Evolutionary conservation across 2,329 filamentous ascomycete species (phyloP), one percentile per base, ranked within the genome.

Genomic region (Cucurbitaria berberidis): DNA sequence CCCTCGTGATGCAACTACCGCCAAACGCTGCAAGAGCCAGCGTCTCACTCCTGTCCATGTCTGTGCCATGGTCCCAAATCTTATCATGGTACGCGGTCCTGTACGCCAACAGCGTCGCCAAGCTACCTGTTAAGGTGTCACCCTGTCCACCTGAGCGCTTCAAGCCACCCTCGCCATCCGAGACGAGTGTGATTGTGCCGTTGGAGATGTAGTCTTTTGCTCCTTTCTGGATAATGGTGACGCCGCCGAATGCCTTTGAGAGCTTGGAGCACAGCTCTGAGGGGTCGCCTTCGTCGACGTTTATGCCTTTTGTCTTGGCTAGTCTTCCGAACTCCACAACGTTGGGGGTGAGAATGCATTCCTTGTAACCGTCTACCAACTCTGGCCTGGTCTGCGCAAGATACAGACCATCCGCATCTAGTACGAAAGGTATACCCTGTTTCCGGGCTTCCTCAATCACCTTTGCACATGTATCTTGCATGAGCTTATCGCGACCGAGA

Each of bases 81-180:
- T 82, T 82, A 52, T 96, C 90, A 48, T 91, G 80, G 74, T 99
- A 99, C 19, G 91, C 91, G 72, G 87, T 88, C 55, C 93, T 83
- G 87, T 93, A 99, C 1, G 86, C 93, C 59, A 98, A 76, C 62
- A 99, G 86, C 3, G 95, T 98, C 1, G 90, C 95, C 60, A 99
- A 79, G 29, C 87, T 87, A 1, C 95, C 95, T 0, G 95, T 98
- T 61, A 99, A 79, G 3, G 95, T 98, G 77, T 99, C 95, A 1
- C 95, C 95, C 77, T 99, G 95, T 0, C 95, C 95, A 42, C 93
- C 95, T 52, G 90, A 93, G 60, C 95, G 83, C 84, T 99, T 99
- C 74, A 86, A 77, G 1, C 93, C 93, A 8, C 95, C 95, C 67
- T 86, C 78, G 2, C 93, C 77, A 63, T 96, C 92, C 22, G 88